phyloP scores from a whole-genome alignment of 805 yeast species.

The Hanseniaspora hatyaiensis region DNA sequence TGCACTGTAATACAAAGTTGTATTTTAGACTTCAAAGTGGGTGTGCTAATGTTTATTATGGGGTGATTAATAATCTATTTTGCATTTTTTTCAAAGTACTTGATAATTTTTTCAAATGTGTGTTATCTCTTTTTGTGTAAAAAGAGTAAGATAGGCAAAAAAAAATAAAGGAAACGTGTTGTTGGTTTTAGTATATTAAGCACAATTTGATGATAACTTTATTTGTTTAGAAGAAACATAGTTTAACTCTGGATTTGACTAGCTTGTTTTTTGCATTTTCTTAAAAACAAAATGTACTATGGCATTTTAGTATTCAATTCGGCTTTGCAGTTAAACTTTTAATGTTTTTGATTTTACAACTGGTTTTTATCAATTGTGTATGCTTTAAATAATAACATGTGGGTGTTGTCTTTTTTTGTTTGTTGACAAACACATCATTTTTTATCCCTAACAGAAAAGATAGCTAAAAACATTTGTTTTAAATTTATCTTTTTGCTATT shows the following conservation, averaged over 20 bases:
- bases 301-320: not conserved
- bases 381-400: not conserved
- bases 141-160: not conserved
- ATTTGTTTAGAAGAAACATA: not conserved
- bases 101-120: not conserved
- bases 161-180: not conserved
- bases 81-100: not conserved
- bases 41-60: not conserved
- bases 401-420: not conserved
- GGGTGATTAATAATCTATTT: constrained; percentile 8
- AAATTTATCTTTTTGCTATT: not conserved
- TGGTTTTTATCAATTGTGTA: no score
- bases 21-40: not conserved
- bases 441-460: constrained; percentile 1
- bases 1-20: no score
- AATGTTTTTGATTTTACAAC: not conserved
- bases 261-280: not conserved
- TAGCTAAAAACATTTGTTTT: not conserved
- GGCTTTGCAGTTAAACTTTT: not conserved
- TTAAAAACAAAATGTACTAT: not conserved
- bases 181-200: not conserved
- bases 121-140: constrained; percentile 5
- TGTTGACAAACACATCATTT: constrained; percentile 1
- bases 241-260: not conserved
- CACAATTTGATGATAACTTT: not conserved